These are phyloP conservation scores for Ascochyta clinopodiicola DNA, from an alignment of 2,329 filamentous ascomycete species.

Conservation along the genomic window DNA sequence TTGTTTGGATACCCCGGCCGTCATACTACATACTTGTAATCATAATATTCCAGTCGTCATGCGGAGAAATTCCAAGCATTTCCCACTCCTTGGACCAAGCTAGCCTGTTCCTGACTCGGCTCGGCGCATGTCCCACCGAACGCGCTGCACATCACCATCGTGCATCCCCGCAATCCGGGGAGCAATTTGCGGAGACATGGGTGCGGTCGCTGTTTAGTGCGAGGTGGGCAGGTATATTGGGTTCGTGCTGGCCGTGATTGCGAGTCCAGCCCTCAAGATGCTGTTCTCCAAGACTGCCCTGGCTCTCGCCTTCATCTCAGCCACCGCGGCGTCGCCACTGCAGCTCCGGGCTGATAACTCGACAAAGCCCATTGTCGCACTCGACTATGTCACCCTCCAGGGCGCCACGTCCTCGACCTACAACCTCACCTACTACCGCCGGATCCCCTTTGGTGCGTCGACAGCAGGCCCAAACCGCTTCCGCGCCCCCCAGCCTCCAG, in stretches of 20 bases:
- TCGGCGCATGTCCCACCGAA: constrained; percentile 10
- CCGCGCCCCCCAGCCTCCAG: constrained; percentile 65
- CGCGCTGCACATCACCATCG: constrained; percentile 1
- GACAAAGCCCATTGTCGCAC: constrained; percentile 31
- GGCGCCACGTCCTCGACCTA: constrained; percentile 60
- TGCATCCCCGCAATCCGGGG: constrained; percentile 26
- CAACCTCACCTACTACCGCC: constrained; percentile 66
- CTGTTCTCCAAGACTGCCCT: constrained; percentile 8
- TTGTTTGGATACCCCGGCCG: background rate
- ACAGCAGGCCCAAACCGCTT: constrained; percentile 66
- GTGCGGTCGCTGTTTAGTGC: constrained; percentile 16
- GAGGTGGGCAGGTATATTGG: constrained; percentile 8
- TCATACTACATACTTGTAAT: too few relatives aligned
- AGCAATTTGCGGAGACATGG: constrained; percentile 35
- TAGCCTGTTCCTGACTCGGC: constrained; percentile 11
- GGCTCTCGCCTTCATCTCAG: constrained; percentile 11
- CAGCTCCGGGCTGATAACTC: constrained; percentile 10
- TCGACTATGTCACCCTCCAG: constrained; percentile 54
- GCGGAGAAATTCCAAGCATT: constrained; percentile 9
- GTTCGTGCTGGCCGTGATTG: background rate
- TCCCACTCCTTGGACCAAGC: background rate
- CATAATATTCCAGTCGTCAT: too few relatives aligned
- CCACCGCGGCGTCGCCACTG: constrained; percentile 19
- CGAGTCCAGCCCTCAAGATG: constrained; percentile 18
- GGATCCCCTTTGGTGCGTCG: constrained; percentile 67